A percentile compares a stretch with the other conserved stretches of the same genome.
Conservation (phyloP, 2,329 filamentous ascomycete genomes). For the Colletotrichum brevisporum region DNA sequence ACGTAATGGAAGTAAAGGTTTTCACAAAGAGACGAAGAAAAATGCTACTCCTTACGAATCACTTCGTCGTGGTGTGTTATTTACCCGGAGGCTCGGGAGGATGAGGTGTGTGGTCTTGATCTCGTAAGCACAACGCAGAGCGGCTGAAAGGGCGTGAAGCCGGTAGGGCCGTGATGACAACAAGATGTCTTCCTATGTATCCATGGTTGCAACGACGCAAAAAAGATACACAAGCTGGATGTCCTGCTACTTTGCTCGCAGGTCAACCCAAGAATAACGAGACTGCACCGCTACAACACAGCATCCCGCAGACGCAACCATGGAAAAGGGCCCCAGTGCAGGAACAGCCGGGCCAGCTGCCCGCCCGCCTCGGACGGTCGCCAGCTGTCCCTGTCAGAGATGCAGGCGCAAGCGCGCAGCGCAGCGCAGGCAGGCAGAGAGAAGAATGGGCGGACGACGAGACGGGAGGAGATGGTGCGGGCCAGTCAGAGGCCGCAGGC, state of each 20-base stretch:
- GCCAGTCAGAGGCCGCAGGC: conserved; percentile 20
- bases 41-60: conserved; percentile 4
- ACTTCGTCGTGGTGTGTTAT: not conserved
- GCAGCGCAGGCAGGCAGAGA: not conserved
- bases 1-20: conserved; percentile 10
- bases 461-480: conserved; percentile 24
- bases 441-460: conserved; percentile 8
- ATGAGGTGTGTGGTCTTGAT: conserved; percentile 7
- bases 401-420: conserved; percentile 27
- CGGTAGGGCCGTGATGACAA: not conserved
- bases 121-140: conserved; percentile 25
- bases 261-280: conserved; percentile 9
- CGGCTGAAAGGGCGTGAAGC: conserved; percentile 1
- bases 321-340: conserved; percentile 26
- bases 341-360: conserved; percentile 27
- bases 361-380: conserved; percentile 5
- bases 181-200: not conserved
- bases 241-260: not conserved
- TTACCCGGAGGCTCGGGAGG: not conserved
- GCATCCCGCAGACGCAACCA: not conserved
- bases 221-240: not conserved
- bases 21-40: too few species aligned
- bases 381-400: conserved; percentile 23
- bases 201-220: not conserved
- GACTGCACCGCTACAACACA: not conserved